Percentiles rank a stretch among this genome's conserved stretches.
These are phyloP conservation scores for Coemansia sp. DNA, from an alignment of 192 early-diverging fungal species.

Conservation along the genomic window DNA sequence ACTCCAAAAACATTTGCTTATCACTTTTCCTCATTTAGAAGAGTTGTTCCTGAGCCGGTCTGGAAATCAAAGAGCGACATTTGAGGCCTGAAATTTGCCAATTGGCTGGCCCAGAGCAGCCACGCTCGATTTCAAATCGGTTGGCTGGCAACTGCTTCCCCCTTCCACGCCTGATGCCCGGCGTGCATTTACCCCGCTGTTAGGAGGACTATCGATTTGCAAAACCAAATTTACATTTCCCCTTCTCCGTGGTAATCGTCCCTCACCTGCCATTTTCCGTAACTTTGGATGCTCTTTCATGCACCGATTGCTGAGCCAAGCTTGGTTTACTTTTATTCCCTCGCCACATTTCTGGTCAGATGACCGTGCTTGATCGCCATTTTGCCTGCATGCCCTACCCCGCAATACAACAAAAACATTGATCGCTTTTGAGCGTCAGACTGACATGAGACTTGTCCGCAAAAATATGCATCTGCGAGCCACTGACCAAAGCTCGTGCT, in stretches of 20 bases:
- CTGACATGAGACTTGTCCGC: neutral
- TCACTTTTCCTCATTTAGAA: neutral
- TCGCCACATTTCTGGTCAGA: neutral
- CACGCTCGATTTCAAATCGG: constrained; percentile 6
- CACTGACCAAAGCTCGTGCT: neutral
- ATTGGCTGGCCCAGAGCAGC: neutral
- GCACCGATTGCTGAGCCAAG: neutral
- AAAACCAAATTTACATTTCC: neutral
- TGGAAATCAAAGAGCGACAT: constrained; percentile 3
- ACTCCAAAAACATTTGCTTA: neutral
- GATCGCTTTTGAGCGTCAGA: neutral
- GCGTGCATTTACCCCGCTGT: constrained; percentile 6
- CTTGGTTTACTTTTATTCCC: neutral
- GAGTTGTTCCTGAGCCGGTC: neutral
- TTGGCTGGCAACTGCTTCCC: neutral
- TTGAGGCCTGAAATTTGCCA: neutral
- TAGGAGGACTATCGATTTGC: neutral
- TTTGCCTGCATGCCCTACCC: neutral
- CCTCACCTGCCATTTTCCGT: neutral
- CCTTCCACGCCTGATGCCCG: neutral
- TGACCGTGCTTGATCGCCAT: neutral
- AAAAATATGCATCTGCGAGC: neutral
- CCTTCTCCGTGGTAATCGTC: neutral
- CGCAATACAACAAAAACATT: neutral
- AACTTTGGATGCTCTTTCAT: neutral